These are phyloP conservation scores for Herpetomonas tarakana DNA, from an alignment of 208 protist species.

Conservation along the genomic window DNA sequence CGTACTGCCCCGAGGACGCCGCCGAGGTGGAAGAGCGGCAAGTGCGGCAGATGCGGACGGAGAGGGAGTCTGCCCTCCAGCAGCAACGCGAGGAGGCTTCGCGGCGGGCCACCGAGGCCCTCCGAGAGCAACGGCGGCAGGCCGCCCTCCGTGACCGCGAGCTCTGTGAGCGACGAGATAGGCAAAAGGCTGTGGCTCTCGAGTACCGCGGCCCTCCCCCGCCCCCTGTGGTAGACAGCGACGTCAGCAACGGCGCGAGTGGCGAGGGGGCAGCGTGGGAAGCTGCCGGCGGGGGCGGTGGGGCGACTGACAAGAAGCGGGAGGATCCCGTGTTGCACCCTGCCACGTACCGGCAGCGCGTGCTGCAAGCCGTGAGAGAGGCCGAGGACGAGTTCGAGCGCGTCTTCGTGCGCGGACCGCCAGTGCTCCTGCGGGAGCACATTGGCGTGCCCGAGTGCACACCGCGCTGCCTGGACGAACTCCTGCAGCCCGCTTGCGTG, in stretches of 20 bases:
- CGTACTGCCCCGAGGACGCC: background rate
- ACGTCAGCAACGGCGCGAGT: background rate
- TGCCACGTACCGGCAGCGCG: conserved; percentile 19
- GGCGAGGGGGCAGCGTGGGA: background rate
- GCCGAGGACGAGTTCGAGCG: conserved; percentile 26
- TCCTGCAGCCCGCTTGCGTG: conserved; percentile 23
- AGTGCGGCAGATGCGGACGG: conserved; percentile 2
- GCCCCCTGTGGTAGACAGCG: background rate
- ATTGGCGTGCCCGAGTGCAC: background rate
- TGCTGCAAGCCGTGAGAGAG: conserved; percentile 8
- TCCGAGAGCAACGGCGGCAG: conserved; percentile 19
- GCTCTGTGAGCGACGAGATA: conserved; percentile 13
- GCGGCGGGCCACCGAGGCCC: conserved; percentile 21
- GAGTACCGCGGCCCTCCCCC: conserved; percentile 10
- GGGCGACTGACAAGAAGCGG: background rate
- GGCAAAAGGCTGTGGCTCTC: conserved; percentile 4
- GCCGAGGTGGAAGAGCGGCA: conserved; percentile 2
- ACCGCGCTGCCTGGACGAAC: background rate
- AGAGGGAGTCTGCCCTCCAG: background rate
- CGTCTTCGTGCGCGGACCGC: conserved; percentile 27
- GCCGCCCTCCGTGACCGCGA: conserved; percentile 11
- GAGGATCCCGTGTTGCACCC: conserved; percentile 2
- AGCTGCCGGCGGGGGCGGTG: background rate
- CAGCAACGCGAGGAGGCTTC: conserved; percentile 22
- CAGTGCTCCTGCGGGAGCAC: conserved; percentile 14